These are phyloP conservation scores for Otatea glauca DNA, from an alignment of 176 grass and related monocot genomes.

Conservation along the genomic window DNA sequence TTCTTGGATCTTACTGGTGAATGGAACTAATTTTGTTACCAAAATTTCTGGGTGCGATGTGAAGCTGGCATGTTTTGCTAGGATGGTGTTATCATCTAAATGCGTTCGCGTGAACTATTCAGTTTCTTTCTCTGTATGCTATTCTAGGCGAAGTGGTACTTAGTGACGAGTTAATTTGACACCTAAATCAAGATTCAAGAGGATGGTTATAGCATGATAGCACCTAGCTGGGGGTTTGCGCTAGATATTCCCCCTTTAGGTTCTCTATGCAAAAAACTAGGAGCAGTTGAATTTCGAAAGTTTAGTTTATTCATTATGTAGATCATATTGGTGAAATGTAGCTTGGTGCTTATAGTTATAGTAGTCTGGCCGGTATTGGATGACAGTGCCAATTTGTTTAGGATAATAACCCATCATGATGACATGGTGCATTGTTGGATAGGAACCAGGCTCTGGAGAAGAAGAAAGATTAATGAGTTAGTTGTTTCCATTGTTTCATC, in stretches of 20 bases:
- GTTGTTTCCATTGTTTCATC: background rate
- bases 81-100: background rate
- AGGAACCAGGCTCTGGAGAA: background rate
- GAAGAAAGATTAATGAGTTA: background rate
- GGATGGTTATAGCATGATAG: background rate
- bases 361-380: background rate
- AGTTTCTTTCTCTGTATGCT: background rate
- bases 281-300: background rate
- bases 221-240: background rate
- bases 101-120: background rate
- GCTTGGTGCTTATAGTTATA: background rate
- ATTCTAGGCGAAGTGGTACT: background rate
- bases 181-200: background rate
- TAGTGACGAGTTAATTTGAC: background rate
- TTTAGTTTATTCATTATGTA: background rate
- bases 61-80: background rate
- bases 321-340: background rate
- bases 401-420: background rate
- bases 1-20: too few relatives aligned
- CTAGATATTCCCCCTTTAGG: background rate
- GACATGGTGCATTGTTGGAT: background rate
- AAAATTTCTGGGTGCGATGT: too few relatives aligned
- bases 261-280: background rate
- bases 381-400: background rate
- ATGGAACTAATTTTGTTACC: too few relatives aligned